Evolutionary conservation across 306 rosid genomes (phyloP).

Genomic region (Ceratonia siliqua): DNA sequence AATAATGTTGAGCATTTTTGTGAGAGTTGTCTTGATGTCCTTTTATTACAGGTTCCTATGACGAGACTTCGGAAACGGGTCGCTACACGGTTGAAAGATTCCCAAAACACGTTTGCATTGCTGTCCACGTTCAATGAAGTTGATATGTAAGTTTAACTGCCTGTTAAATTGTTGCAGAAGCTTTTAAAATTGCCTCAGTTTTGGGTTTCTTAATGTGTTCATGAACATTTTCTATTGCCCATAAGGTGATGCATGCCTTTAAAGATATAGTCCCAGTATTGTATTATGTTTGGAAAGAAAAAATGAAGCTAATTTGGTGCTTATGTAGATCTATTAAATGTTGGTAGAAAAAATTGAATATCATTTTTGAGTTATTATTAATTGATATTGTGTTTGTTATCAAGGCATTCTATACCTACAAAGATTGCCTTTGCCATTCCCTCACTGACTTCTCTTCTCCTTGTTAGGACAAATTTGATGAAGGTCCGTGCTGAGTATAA

Average conservation of each 20-base stretch:
- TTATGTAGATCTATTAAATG: not conserved
- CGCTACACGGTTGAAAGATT: constrained; percentile 75
- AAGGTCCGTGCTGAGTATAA: constrained; percentile 83
- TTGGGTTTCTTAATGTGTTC: not conserved
- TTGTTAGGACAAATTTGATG: constrained; percentile 81
- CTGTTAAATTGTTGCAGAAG: constrained; percentile 1
- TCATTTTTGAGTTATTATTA: constrained; percentile 9
- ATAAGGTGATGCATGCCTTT: not conserved
- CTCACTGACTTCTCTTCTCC: constrained; percentile 37
- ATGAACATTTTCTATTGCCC: not conserved
- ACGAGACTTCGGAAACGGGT: constrained; percentile 77
- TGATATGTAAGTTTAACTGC: constrained; percentile 61
- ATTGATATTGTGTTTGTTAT: constrained; percentile 8
- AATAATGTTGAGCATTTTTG: not conserved
- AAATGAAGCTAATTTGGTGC: constrained; percentile 2
- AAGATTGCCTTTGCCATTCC: constrained; percentile 9
- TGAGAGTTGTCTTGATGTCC: constrained; percentile 20
- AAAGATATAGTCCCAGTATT: not conserved
- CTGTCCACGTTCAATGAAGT: constrained; percentile 88
- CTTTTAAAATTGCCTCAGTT: constrained; percentile 1
- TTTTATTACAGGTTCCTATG: constrained; percentile 73
- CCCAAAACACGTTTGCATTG: constrained; percentile 87
- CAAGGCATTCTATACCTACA: not conserved
- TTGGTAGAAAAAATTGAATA: not conserved
- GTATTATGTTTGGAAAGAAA: not conserved